These are phyloP conservation scores for Neurospora sp. DNA, from an alignment of 2,329 filamentous ascomycete genomes.

Conservation along the genomic window DNA sequence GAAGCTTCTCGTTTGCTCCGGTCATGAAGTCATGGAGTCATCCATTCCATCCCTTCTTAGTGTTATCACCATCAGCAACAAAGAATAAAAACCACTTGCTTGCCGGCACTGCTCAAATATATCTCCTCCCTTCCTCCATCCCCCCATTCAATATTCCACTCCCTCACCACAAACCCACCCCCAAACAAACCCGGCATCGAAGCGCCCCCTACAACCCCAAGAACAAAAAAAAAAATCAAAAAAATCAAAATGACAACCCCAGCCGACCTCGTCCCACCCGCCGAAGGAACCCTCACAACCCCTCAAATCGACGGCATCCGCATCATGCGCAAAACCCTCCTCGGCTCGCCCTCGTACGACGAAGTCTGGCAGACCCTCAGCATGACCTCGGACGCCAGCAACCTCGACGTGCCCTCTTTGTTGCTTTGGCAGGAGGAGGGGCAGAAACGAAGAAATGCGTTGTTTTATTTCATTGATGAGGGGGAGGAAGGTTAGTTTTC, in stretches of 20 bases:
- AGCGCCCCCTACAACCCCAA: neutral
- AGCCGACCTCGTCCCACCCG: neutral
- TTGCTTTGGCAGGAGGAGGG: neutral
- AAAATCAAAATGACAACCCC: neutral
- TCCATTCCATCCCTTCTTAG: neutral
- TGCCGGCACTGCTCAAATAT: no score
- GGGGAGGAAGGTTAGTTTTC: neutral
- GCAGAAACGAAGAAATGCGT: neutral
- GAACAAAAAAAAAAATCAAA: neutral
- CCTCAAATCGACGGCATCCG: neutral
- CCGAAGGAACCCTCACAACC: neutral
- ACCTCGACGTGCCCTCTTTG: neutral
- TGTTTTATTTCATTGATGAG: neutral
- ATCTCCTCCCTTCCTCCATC: no score
- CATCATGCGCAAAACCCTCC: neutral
- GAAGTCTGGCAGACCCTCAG: neutral
- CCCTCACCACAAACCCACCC: no score
- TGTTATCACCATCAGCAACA: no score
- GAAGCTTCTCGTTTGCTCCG: neutral
- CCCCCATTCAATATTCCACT: no score
- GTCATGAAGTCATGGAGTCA: neutral
- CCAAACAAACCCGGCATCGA: no score
- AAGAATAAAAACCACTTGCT: no score
- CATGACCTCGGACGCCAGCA: neutral
- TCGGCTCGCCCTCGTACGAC: neutral